Percentiles rank a stretch among this genome's conserved stretches.
These are phyloP conservation scores for Coemansia sp. DNA, from an alignment of 192 early-diverging fungal genomes.

Conservation along the genomic window DNA sequence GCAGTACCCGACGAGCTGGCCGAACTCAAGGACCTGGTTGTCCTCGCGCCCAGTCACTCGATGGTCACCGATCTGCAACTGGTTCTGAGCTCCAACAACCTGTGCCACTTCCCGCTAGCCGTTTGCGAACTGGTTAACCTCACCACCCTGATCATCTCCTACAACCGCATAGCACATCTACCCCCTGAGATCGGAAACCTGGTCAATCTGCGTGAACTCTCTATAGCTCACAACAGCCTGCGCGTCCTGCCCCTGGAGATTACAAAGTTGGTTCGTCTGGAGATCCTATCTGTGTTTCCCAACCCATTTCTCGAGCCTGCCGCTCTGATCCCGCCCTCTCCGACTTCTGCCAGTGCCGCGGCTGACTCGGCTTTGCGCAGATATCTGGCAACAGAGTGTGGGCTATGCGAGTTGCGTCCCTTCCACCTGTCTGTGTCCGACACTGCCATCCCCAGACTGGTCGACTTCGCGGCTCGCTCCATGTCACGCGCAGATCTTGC, in stretches of 20 bases:
- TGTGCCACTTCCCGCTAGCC: conserved; percentile 36
- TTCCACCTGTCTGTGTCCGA: conserved; percentile 3
- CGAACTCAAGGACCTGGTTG: conserved; percentile 53
- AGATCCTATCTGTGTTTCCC: conserved; percentile 35
- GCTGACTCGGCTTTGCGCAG: conserved; percentile 8
- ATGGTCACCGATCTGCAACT: conserved; percentile 44
- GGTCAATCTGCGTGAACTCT: conserved; percentile 47
- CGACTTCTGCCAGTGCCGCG: background rate
- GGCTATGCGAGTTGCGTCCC: conserved; percentile 9
- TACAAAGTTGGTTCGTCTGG: conserved; percentile 19
- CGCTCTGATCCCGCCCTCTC: background rate
- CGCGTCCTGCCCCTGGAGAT: conserved; percentile 44
- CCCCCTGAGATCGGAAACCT: conserved; percentile 53
- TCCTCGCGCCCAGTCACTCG: conserved; percentile 37
- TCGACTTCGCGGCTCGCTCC: conserved; percentile 45
- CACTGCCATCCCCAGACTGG: conserved; percentile 34
- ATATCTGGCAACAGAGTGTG: background rate
- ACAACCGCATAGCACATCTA: conserved; percentile 44
- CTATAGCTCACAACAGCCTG: conserved; percentile 44
- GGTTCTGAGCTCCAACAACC: conserved; percentile 33
- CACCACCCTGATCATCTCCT: conserved; percentile 49
- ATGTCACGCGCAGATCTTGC: conserved; percentile 20
- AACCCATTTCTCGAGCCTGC: conserved; percentile 38
- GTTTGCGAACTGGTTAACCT: conserved; percentile 52
- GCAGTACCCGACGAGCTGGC: conserved; percentile 49